Evolutionary conservation across 352 stramenopile species (phyloP), one percentile per base, ranked within the genome.

Genomic region (Phytophthora sp.): DNA sequence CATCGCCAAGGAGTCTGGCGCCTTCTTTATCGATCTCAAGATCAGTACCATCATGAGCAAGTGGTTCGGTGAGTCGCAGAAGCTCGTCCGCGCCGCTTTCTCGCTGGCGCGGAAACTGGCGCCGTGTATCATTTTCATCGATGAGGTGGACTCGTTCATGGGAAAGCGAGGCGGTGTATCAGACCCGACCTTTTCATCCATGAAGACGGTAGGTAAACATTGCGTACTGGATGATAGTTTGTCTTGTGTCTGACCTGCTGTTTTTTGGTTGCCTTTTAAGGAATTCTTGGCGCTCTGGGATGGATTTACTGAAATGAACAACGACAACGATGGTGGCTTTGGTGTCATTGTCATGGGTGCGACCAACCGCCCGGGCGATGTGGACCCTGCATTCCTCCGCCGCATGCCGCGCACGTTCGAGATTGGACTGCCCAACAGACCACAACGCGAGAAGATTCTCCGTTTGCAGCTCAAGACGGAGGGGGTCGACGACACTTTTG

Each of bases 261-360:
- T 12, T 49, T 33, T 9, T 73, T 21, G 1, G 44, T 39, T 30
- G 2, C 15, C 53, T 1, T 55, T 63, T 9, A 49, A 93, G 84
- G 96, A 99, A 85, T 99, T 99, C 74, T 82, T 99, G 74, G 98
- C 95, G n/a, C 79, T 99, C 9, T 99, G 96, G 96, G 97, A 99
- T 69, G 97, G 97, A 24, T 94, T 99, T 44, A 91, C 76, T n/a
- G 85, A 96, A 58, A 82, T 93, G 57, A 84, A 66, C 38, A 89
- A 65, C 15, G 82, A 68, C 33, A 73, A 94, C 13, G 74, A 78
- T 42, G 57, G 51, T 24, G 88, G 84, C 50, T 94, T 91, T 63
- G 90, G 90, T 42, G 94, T 99, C 38, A 95, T 99, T 60, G 90
- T 99, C 16, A 84, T 99, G 60, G 97, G 96, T 20, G 96, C 97